phyloP scores from a whole-genome alignment of 371 early-diverging fungal species.

The Apophysomyces trapeziformis region DNA sequence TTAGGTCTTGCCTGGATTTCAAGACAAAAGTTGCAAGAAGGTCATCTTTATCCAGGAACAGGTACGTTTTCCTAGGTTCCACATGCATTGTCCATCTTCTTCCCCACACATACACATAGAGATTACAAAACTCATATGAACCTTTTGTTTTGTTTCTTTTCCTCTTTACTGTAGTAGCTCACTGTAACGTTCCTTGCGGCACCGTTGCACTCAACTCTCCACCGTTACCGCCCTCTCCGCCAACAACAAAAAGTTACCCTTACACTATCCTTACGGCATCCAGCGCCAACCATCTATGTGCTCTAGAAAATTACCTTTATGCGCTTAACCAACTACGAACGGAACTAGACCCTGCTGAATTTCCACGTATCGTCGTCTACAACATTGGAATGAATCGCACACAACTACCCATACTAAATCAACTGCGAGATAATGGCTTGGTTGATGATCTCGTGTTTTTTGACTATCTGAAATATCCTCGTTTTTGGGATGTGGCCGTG shows the following conservation, averaged over 20 bases:
- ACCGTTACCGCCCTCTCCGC: not conserved
- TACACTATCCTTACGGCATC: constrained; percentile 68
- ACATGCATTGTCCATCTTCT: too few species aligned
- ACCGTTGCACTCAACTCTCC: too few species aligned
- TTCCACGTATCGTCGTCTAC: constrained; percentile 54
- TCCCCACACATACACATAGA: too few species aligned
- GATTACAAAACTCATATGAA: not conserved
- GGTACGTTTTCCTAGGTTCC: not conserved
- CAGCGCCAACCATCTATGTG: constrained; percentile 66
- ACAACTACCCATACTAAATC: constrained; percentile 50
- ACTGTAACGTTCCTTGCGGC: too few species aligned
- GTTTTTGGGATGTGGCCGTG: constrained; percentile 65
- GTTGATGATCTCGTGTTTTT: constrained; percentile 57
- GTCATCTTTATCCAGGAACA: not conserved
- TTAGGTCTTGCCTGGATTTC: not conserved
- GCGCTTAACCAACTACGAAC: constrained; percentile 46
- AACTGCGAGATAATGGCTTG: constrained; percentile 38
- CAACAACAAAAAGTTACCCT: constrained; percentile 24
- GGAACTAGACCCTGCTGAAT: constrained; percentile 29
- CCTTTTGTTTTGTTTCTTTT: not conserved
- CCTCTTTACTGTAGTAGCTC: not conserved
- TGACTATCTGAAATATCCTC: constrained; percentile 59
- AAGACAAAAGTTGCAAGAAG: not conserved
- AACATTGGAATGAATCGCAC: constrained; percentile 59
- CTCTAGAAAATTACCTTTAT: constrained; percentile 64